Percentiles rank a stretch among this genome's conserved stretches.
phyloP scores from a whole-genome alignment of 352 stramenopile species.

The Phytophthora pisi region DNA sequence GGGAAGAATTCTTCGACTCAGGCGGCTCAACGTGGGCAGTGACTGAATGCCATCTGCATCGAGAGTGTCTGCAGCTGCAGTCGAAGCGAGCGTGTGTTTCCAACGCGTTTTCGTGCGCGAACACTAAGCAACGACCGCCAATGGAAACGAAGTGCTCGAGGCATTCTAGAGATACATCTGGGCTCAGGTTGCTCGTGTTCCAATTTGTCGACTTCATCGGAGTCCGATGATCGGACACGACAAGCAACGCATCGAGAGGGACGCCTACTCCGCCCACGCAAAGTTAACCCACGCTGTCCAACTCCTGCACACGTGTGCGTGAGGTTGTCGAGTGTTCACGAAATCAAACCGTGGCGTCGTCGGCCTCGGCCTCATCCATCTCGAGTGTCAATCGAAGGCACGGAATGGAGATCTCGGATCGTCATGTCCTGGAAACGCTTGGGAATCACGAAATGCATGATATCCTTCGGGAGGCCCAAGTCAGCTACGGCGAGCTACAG shows the following conservation, averaged over 20 bases:
- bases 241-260: not conserved
- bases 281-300: conserved; percentile 33
- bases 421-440: too few relatives aligned
- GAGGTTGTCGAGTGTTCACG: conserved; percentile 17
- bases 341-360: conserved; percentile 14
- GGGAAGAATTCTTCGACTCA: too few relatives aligned
- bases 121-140: conserved; percentile 15
- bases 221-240: conserved; percentile 7
- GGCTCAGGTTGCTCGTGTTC: conserved; percentile 12
- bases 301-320: conserved; percentile 13
- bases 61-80: conserved; percentile 14
- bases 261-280: conserved; percentile 4
- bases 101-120: conserved; percentile 6
- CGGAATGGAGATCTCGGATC: too few relatives aligned
- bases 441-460: too few relatives aligned
- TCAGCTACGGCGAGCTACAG: not conserved
- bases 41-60: conserved; percentile 10
- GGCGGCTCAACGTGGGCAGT: not conserved
- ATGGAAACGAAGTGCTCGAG: not conserved
- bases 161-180: conserved; percentile 24
- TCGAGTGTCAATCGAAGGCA: not conserved
- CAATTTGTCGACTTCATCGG: conserved; percentile 1
- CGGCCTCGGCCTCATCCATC: not conserved
- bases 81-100: not conserved
- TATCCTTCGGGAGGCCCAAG: not conserved